phyloP scores from a whole-genome alignment of 441 rosid genomes.

The Sinapis alba region DNA sequence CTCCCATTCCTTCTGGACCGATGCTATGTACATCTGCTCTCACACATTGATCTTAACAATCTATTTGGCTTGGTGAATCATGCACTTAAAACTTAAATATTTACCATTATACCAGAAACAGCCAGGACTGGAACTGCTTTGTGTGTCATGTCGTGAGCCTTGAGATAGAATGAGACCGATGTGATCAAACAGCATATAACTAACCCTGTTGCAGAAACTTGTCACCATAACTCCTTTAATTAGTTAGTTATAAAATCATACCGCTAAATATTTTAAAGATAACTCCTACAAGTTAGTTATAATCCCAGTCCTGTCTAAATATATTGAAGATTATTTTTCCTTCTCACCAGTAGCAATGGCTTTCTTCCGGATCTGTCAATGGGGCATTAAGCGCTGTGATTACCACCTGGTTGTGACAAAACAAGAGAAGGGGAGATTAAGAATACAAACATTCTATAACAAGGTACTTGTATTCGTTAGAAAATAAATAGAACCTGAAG shows the following conservation, averaged over 20 bases:
- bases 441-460: background rate
- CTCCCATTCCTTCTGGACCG: conserved; percentile 93
- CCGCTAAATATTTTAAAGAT: no score
- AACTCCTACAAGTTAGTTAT: background rate
- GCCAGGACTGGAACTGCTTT: conserved; percentile 71
- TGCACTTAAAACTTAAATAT: background rate
- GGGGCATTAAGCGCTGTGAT: conserved; percentile 67
- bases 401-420: conserved; percentile 51
- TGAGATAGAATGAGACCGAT: conserved; percentile 70
- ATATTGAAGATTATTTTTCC: background rate
- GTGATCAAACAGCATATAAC: conserved; percentile 62
- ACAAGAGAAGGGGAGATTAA: conserved; percentile 1
- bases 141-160: conserved; percentile 70
- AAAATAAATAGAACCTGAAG: conserved; percentile 57
- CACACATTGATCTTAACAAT: background rate
- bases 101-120: conserved; percentile 79
- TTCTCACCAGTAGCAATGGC: conserved; percentile 73
- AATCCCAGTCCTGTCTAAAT: background rate
- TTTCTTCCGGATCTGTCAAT: conserved; percentile 91
- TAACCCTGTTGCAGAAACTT: conserved; percentile 78
- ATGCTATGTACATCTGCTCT: conserved; percentile 68
- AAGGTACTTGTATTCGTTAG: background rate
- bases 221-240: conserved; percentile 14
- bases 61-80: background rate
- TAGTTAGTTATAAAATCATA: no score